Conservation (phyloP, 2,329 filamentous ascomycete species). For the Atkinsonella texensis region DNA sequence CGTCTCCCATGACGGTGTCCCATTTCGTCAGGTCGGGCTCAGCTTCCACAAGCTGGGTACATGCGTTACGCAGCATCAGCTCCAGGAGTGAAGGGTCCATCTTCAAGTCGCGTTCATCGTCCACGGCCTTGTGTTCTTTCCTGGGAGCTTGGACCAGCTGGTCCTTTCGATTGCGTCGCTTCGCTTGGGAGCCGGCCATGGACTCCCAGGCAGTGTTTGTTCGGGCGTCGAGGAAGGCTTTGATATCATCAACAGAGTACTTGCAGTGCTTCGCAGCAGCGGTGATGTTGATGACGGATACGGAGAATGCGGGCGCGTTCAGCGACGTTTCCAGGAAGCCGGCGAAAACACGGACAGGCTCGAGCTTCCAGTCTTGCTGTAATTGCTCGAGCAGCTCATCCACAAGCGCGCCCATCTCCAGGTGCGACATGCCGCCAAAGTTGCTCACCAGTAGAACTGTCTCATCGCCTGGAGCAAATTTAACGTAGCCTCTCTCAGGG, state of each 20-base stretch:
- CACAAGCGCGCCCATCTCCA: slow-evolving; percentile 43
- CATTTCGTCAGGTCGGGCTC: slow-evolving; percentile 52
- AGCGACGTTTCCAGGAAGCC: slow-evolving; percentile 61
- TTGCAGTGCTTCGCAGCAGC: slow-evolving; percentile 30
- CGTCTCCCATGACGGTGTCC: slow-evolving; percentile 53
- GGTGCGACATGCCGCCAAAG: slow-evolving; percentile 45
- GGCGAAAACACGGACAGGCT: slow-evolving; percentile 41
- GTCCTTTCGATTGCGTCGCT: slow-evolving; percentile 23
- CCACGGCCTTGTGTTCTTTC: slow-evolving; percentile 23
- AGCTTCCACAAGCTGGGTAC: slow-evolving; percentile 38
- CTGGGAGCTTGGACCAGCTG: slow-evolving; percentile 29
- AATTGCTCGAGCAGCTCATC: slow-evolving; percentile 42
- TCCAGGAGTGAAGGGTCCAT: slow-evolving; percentile 42
- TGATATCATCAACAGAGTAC: slow-evolving; percentile 41
- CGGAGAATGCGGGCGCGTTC: slow-evolving; percentile 59
- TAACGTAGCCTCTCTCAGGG: slow-evolving; percentile 35
- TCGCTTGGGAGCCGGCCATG: slow-evolving; percentile 32
- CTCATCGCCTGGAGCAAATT: slow-evolving; percentile 34
- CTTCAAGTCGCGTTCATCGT: slow-evolving; percentile 29
- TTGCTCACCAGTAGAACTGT: slow-evolving; percentile 44
- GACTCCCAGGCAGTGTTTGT: slow-evolving; percentile 47
- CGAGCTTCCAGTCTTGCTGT: slow-evolving; percentile 31
- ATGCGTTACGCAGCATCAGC: slow-evolving; percentile 42
- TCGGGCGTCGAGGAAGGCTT: slow-evolving; percentile 50
- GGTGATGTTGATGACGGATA: slow-evolving; percentile 51